phyloP scores from a whole-genome alignment of 2,329 filamentous ascomycete species.

The Pseudocercospora fuligena region DNA sequence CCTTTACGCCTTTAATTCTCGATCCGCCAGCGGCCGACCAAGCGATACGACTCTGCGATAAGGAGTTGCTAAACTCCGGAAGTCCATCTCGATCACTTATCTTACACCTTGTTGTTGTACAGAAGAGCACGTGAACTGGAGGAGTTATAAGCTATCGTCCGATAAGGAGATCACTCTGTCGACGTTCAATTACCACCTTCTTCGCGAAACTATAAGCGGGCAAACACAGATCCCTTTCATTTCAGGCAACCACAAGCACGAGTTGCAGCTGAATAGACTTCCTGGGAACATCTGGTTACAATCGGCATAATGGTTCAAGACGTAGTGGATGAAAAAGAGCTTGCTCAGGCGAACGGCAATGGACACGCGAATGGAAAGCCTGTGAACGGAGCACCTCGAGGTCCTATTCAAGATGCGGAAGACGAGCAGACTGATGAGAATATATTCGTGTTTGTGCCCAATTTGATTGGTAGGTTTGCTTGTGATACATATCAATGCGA shows the following conservation, averaged over 20 bases:
- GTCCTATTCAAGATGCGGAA: constrained; percentile 18
- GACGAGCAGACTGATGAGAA: constrained; percentile 50
- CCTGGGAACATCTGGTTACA: background rate
- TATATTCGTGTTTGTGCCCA: constrained; percentile 60
- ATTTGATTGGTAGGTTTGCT: constrained; percentile 53
- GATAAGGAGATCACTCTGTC: background rate
- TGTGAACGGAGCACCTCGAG: constrained; percentile 31
- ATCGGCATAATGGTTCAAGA: constrained; percentile 30
- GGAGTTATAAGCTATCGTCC: constrained; percentile 1
- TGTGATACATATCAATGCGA: background rate
- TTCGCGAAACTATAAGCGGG: background rate
- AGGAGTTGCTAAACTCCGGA: constrained; percentile 4
- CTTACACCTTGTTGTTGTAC: constrained; percentile 12
- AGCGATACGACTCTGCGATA: constrained; percentile 8
- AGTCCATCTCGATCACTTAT: constrained; percentile 1
- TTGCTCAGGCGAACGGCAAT: constrained; percentile 24
- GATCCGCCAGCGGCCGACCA: background rate
- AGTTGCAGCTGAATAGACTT: background rate
- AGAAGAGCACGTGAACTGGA: constrained; percentile 6
- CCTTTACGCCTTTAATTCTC: background rate
- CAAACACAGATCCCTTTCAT: background rate
- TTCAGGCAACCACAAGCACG: background rate
- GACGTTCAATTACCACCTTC: background rate
- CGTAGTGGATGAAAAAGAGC: constrained; percentile 28
- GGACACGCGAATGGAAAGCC: constrained; percentile 27